Conservation (phyloP, 1,284 basidiomycete species). For the Trichosporon inkin region DNA sequence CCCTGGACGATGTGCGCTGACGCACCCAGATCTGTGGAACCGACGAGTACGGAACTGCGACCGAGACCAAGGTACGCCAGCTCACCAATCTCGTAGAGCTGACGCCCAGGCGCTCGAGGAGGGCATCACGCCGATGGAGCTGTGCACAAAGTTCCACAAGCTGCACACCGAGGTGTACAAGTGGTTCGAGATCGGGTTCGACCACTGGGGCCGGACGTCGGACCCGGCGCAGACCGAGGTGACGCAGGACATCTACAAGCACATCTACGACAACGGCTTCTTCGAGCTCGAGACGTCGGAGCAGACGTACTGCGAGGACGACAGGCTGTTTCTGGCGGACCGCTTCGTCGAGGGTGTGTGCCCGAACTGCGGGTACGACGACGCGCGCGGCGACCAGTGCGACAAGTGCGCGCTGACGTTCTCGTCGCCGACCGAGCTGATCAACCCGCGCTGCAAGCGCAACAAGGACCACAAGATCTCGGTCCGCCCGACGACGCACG, state of each 20-base stretch:
- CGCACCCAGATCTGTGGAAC: constrained; percentile 85
- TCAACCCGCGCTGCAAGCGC: constrained; percentile 92
- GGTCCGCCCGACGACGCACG: constrained; percentile 78
- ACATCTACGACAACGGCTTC: constrained; percentile 70
- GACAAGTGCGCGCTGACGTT: constrained; percentile 89
- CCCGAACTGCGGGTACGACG: constrained; percentile 82
- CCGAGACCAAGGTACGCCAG: constrained; percentile 72
- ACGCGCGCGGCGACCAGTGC: constrained; percentile 98
- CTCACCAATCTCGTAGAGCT: too few species aligned
- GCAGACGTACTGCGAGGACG: constrained; percentile 90
- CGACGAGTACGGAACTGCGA: constrained; percentile 98
- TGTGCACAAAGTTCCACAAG: constrained; percentile 91
- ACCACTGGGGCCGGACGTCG: constrained; percentile 94
- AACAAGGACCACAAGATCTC: constrained; percentile 73
- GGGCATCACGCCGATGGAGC: constrained; percentile 73
- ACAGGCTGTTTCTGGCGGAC: constrained; percentile 88
- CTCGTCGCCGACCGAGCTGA: constrained; percentile 81
- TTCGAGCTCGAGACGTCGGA: constrained; percentile 78
- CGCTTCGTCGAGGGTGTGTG: constrained; percentile 93
- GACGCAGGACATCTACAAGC: constrained; percentile 78
- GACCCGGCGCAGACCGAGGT: constrained; percentile 89
- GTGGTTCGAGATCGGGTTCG: constrained; percentile 67
- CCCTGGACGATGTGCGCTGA: constrained; percentile 51
- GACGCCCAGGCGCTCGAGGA: constrained; percentile 82
- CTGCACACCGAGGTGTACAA: constrained; percentile 91